phyloP scores from a whole-genome alignment of 768 basidiomycete species.

The Podaxis sp. region DNA sequence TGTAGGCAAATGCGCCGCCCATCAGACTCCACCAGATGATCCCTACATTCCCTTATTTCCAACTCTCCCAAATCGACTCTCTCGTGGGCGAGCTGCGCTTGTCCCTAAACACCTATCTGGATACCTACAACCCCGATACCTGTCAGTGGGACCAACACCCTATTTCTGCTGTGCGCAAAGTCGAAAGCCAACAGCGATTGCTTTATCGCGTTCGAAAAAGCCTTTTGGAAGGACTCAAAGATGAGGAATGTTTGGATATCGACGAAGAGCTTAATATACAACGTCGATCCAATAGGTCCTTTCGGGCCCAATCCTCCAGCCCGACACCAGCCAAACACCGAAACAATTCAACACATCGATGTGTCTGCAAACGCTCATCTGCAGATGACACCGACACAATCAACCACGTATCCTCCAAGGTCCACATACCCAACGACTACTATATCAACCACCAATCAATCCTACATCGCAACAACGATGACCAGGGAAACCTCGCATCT shows the following conservation, averaged over 20 bases:
- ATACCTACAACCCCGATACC: constrained; percentile 52
- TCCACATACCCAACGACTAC: constrained; percentile 31
- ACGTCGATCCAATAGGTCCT: constrained; percentile 18
- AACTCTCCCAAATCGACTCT: constrained; percentile 49
- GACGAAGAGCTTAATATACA: constrained; percentile 55
- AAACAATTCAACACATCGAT: constrained; percentile 4
- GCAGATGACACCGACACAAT: constrained; percentile 16
- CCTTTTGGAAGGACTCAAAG: constrained; percentile 53
- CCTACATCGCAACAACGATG: constrained; percentile 11
- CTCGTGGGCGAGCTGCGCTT: constrained; percentile 58
- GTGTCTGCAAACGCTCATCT: constrained; percentile 23
- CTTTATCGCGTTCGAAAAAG: constrained; percentile 60
- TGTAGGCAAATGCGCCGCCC: constrained; percentile 50
- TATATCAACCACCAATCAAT: constrained; percentile 22
- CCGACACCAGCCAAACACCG: constrained; percentile 1
- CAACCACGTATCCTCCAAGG: constrained; percentile 19
- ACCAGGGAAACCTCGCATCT: constrained; percentile 11
- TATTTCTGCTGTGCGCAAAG: constrained; percentile 54
- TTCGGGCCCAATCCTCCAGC: constrained; percentile 14
- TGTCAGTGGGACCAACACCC: constrained; percentile 70
- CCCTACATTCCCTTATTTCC: constrained; percentile 65
- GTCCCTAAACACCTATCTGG: constrained; percentile 50
- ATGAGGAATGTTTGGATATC: constrained; percentile 57
- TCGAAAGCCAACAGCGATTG: constrained; percentile 58
- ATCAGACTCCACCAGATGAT: constrained; percentile 57